Conservation (phyloP, 2,329 filamentous ascomycete genomes). For the Exophiala phaeomuriformis region DNA sequence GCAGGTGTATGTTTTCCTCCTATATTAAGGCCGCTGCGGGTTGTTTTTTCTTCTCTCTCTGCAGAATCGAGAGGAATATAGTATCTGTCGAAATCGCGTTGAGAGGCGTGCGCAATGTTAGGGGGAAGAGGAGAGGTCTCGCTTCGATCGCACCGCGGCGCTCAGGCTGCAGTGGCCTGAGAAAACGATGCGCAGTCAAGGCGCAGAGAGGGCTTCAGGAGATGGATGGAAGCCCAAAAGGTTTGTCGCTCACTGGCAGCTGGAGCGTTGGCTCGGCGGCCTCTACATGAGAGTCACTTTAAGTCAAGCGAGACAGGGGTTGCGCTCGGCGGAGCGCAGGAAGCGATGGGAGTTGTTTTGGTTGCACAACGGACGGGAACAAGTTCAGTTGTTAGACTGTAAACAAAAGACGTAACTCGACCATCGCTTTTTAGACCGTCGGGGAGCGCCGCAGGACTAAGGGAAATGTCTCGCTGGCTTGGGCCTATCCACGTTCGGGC, state of each 20-base stretch:
- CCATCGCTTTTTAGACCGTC: neutral
- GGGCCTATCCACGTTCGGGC: neutral
- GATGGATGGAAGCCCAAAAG: too few species aligned
- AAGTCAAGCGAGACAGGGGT: neutral
- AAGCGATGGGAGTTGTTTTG: neutral
- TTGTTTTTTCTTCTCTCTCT: neutral
- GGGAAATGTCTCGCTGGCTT: neutral
- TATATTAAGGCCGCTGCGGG: neutral
- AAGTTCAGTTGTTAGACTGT: neutral
- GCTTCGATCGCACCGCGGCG: too few species aligned
- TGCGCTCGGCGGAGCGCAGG: too few species aligned
- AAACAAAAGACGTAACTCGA: conserved; percentile 5
- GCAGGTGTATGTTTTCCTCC: neutral
- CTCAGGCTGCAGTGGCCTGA: too few species aligned
- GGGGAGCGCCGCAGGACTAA: neutral
- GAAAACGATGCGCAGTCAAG: too few species aligned
- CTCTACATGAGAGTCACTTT: neutral
- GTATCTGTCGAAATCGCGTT: too few species aligned
- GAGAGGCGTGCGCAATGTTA: too few species aligned
- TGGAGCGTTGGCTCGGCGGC: neutral
- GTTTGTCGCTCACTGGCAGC: too few species aligned
- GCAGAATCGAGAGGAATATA: too few species aligned
- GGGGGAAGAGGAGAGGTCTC: too few species aligned
- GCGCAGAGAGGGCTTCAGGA: too few species aligned
- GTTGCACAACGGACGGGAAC: neutral